A percentile compares a stretch with the other conserved stretches of the same genome.
These are phyloP conservation scores for Gastrolobium bilobum DNA, from an alignment of 306 rosid genomes.

Conservation along the genomic window DNA sequence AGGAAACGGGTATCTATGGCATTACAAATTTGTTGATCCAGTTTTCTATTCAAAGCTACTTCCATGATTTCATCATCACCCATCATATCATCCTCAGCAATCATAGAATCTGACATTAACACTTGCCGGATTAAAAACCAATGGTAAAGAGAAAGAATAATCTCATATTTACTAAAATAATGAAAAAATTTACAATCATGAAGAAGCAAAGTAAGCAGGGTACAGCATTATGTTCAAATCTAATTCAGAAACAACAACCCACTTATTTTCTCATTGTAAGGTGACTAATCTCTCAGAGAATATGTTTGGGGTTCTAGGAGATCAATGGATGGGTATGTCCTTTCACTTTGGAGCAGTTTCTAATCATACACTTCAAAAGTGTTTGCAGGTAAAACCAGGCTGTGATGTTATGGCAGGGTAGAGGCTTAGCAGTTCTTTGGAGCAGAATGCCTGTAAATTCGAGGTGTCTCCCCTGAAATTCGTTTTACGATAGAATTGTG, in stretches of 20 bases:
- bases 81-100: conserved; percentile 72
- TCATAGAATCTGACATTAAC: conserved; percentile 65
- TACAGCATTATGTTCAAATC: background rate
- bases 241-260: conserved; percentile 1
- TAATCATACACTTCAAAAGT: background rate
- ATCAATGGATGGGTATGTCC: conserved; percentile 13
- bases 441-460: background rate
- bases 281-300: background rate
- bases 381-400: conserved; percentile 18
- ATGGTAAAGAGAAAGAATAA: conserved; percentile 30
- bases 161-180: conserved; percentile 36
- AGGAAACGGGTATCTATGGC: conserved; percentile 88
- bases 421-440: conserved; percentile 11
- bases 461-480: background rate
- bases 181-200: conserved; percentile 23
- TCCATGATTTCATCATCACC: conserved; percentile 71
- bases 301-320: background rate
- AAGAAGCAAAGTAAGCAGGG: conserved; percentile 24
- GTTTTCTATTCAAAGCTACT: conserved; percentile 66
- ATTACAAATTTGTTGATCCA: conserved; percentile 81
- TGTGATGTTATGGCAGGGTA: conserved; percentile 13
- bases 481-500: background rate
- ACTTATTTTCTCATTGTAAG: conserved; percentile 2
- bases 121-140: conserved; percentile 39
- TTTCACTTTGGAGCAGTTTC: background rate